A percentile compares a stretch with the other conserved stretches of the same genome.
phyloP scores from a whole-genome alignment of 306 rosid species.

The Ochetophila trinervis region DNA sequence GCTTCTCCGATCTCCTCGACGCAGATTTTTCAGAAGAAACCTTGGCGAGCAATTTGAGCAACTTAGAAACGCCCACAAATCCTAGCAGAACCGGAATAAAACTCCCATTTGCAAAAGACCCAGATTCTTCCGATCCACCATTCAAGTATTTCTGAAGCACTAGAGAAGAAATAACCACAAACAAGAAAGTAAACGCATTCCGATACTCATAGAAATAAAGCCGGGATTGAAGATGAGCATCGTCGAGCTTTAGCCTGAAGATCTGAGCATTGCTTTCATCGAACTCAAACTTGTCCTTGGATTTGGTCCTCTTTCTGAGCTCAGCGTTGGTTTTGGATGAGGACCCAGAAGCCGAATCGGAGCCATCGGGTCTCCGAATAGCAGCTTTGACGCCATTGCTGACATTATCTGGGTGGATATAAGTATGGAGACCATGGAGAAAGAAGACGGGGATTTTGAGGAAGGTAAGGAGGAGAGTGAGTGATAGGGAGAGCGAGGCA shows the following conservation, averaged over 20 bases:
- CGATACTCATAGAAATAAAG: slow-evolving; percentile 54
- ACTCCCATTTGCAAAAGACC: slow-evolving; percentile 45
- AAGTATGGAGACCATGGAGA: slow-evolving; percentile 67
- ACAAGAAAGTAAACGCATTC: slow-evolving; percentile 51
- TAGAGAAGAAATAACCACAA: slow-evolving; percentile 47
- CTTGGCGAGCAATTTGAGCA: slow-evolving; percentile 36
- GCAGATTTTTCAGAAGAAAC: slow-evolving; percentile 71
- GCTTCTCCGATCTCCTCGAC: slow-evolving; percentile 76
- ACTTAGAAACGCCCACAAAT: slow-evolving; percentile 37
- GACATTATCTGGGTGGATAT: slow-evolving; percentile 82
- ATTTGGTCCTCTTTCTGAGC: slow-evolving; percentile 52
- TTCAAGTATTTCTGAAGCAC: slow-evolving; percentile 49
- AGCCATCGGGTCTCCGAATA: slow-evolving; percentile 58
- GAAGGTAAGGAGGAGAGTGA: slow-evolving; percentile 46
- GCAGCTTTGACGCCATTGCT: slow-evolving; percentile 58
- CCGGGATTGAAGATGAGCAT: slow-evolving; percentile 62
- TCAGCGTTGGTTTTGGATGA: slow-evolving; percentile 47
- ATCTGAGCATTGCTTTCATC: slow-evolving; percentile 91
- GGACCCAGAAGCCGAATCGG: slow-evolving; percentile 30
- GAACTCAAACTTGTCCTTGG: slow-evolving; percentile 55
- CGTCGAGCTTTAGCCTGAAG: slow-evolving; percentile 73
- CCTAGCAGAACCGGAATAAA: slow-evolving; percentile 58
- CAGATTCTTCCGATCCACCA: slow-evolving; percentile 18
- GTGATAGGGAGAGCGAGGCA: slow-evolving; percentile 41
- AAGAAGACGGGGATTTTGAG: slow-evolving; percentile 65